phyloP scores from a whole-genome alignment of 495 filamentous ascomycete species.

The Penicillium silybi region DNA sequence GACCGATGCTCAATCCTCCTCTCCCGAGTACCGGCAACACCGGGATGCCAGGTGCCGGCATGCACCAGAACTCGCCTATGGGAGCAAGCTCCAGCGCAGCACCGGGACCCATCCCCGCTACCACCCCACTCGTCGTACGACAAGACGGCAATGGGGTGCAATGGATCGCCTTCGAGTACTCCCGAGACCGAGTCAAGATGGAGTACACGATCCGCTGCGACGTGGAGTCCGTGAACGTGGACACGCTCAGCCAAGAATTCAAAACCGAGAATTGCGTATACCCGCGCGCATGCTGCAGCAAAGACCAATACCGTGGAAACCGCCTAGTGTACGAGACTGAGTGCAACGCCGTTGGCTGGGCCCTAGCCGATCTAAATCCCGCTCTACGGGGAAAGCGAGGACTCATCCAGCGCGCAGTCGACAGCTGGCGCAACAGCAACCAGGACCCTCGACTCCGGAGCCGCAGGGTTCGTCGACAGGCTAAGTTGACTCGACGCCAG shows the following conservation, averaged over 20 bases:
- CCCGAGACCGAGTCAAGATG: slow-evolving; percentile 96
- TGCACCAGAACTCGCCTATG: slow-evolving; percentile 38
- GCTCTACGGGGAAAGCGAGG: slow-evolving; percentile 88
- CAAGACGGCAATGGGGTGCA: slow-evolving; percentile 97
- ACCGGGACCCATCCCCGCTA: slow-evolving; percentile 98
- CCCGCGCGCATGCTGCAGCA: slow-evolving; percentile 87
- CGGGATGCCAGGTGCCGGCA: slow-evolving; percentile 50
- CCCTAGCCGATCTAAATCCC: slow-evolving; percentile 86
- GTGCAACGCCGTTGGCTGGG: slow-evolving; percentile 98
- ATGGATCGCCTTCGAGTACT: slow-evolving; percentile 99
- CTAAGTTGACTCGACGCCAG: slow-evolving; percentile 83
- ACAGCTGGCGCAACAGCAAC: slow-evolving; percentile 99
- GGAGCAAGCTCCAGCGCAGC: slow-evolving; percentile 80
- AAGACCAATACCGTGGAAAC: slow-evolving; percentile 95
- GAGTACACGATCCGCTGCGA: slow-evolving; percentile 98
- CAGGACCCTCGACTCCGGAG: slow-evolving; percentile 89
- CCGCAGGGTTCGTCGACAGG: slow-evolving; percentile 86
- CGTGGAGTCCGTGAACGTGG: slow-evolving; percentile 92
- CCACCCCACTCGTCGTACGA: slow-evolving; percentile 88
- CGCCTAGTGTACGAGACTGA: slow-evolving; percentile 94
- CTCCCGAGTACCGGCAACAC: slow-evolving; percentile 45
- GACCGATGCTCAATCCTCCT: slow-evolving; percentile 39
- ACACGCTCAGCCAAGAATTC: slow-evolving; percentile 80
- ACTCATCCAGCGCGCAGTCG: slow-evolving; percentile 92
- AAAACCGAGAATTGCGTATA: slow-evolving; percentile 98